Evolutionary conservation across 1,139 yeast species (phyloP).

Genomic region (Taphrina sp.): DNA sequence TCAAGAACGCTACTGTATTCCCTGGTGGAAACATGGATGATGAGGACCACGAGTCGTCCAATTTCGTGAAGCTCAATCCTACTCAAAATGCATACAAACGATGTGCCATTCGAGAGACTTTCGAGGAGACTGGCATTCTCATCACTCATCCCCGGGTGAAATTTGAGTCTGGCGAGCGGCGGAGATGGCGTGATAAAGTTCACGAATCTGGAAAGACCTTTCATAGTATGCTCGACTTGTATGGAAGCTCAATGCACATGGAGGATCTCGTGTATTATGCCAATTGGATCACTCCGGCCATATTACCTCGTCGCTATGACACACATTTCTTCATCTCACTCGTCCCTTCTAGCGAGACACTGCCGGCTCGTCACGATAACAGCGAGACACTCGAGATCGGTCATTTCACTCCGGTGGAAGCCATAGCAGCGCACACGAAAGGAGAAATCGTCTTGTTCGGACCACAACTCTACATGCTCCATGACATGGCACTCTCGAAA

Average conservation of each 20-base stretch:
- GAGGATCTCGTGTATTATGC: constrained; percentile 20
- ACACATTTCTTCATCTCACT: constrained; percentile 24
- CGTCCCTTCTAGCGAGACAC: constrained; percentile 13
- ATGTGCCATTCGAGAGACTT: constrained; percentile 28
- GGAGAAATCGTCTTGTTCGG: constrained; percentile 23
- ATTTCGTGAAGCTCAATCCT: not conserved
- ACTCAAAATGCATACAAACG: constrained; percentile 19
- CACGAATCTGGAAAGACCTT: constrained; percentile 9
- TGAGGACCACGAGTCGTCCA: not conserved
- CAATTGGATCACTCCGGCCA: constrained; percentile 28
- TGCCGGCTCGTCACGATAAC: constrained; percentile 28
- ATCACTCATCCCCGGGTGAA: constrained; percentile 14
- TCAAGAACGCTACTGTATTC: constrained; percentile 27
- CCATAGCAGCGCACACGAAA: constrained; percentile 5
- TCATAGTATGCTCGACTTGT: constrained; percentile 4
- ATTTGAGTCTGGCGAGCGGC: constrained; percentile 13
- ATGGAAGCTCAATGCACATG: not conserved
- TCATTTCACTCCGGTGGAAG: constrained; percentile 24
- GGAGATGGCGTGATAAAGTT: constrained; percentile 11
- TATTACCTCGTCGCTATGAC: constrained; percentile 16
- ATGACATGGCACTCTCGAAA: constrained; percentile 23
- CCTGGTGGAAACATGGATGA: constrained; percentile 29
- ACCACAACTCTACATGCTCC: constrained; percentile 27
- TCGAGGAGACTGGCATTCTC: constrained; percentile 27
- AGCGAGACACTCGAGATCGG: constrained; percentile 20